phyloP scores from a whole-genome alignment of 2,329 filamentous ascomycete species.

The Pseudogymnoascus sp. region DNA sequence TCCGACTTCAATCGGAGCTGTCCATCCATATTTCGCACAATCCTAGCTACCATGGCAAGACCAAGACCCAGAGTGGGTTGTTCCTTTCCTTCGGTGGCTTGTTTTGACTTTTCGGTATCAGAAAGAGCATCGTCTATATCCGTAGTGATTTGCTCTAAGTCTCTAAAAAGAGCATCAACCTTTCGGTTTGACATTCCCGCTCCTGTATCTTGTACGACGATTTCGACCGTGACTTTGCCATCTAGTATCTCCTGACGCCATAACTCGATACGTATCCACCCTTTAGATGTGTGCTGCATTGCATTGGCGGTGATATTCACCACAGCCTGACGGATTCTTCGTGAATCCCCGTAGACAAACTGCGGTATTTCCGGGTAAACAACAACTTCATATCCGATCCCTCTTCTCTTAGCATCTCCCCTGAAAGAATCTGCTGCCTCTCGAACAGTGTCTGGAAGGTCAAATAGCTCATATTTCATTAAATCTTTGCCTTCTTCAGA shows the following conservation, averaged over 20 bases:
- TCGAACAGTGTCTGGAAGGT: constrained; percentile 60
- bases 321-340: constrained; percentile 72
- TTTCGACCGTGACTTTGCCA: constrained; percentile 58
- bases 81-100: constrained; percentile 28
- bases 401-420: constrained; percentile 67
- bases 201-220: constrained; percentile 69
- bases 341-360: constrained; percentile 68
- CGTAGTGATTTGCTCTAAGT: constrained; percentile 49
- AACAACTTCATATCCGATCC: constrained; percentile 59
- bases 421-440: constrained; percentile 71
- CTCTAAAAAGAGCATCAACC: constrained; percentile 49
- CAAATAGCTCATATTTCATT: constrained; percentile 73
- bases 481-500: constrained; percentile 73
- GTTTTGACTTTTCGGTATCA: constrained; percentile 23
- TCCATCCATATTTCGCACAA: constrained; percentile 83
- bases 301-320: constrained; percentile 81
- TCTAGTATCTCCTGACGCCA: constrained; percentile 36
- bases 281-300: constrained; percentile 64
- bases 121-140: constrained; percentile 22
- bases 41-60: constrained; percentile 78
- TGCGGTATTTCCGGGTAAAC: constrained; percentile 61
- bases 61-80: constrained; percentile 64
- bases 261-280: constrained; percentile 62
- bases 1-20: constrained; percentile 80
- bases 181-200: constrained; percentile 56